Evolutionary conservation across 495 filamentous ascomycete species (phyloP).

Genomic region (Podospora bellae-mahoneyi): DNA sequence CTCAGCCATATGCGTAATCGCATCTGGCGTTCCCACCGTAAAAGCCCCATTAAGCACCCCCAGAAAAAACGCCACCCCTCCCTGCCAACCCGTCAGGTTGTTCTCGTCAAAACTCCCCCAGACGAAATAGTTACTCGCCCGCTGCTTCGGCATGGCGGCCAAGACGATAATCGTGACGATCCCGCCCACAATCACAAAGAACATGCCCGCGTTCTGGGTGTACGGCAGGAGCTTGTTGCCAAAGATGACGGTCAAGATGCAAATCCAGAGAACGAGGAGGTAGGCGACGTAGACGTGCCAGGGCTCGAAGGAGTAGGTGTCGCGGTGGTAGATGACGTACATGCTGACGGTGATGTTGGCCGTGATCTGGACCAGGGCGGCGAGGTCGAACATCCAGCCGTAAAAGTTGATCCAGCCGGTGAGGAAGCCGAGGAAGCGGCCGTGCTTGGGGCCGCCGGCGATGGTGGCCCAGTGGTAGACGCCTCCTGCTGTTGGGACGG

Average conservation of each 20-base stretch:
- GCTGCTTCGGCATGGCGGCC: conserved; percentile 66
- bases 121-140: conserved; percentile 57
- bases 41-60: conserved; percentile 87
- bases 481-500: conserved; percentile 75
- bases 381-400: conserved; percentile 66
- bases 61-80: conserved; percentile 73
- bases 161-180: conserved; percentile 71
- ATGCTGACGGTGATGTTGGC: conserved; percentile 66
- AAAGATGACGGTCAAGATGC: conserved; percentile 62
- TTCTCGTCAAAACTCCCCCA: conserved; percentile 57
- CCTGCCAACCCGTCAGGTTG: conserved; percentile 64
- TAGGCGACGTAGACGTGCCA: conserved; percentile 79
- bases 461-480: conserved; percentile 86
- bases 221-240: conserved; percentile 64
- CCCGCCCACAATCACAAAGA: conserved; percentile 65
- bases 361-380: conserved; percentile 65
- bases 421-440: conserved; percentile 69
- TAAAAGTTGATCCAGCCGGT: conserved; percentile 78
- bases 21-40: conserved; percentile 69
- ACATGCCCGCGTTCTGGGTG: conserved; percentile 63
- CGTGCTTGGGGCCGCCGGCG: conserved; percentile 62
- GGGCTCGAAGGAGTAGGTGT: conserved; percentile 51
- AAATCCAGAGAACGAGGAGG: conserved; percentile 64
- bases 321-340: conserved; percentile 68
- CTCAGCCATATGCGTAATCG: conserved; percentile 75